Evolutionary conservation across 371 early-diverging fungal species (phyloP), one percentile per base, ranked within the genome.

Genomic region (Zychaea mexicana): DNA sequence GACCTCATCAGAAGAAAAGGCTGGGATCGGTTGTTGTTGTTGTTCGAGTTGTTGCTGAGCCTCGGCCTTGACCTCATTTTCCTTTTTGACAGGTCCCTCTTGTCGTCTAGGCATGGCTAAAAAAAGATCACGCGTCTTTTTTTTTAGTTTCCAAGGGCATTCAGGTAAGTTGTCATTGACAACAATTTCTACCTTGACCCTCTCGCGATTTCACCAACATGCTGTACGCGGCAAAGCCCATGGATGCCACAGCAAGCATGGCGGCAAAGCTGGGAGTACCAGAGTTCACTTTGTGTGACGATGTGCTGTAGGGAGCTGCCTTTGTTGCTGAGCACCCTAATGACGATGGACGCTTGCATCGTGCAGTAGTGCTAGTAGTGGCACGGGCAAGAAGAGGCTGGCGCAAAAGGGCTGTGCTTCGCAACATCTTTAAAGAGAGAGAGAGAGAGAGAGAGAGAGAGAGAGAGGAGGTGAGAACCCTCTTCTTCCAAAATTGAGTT

Each of bases 201-300:
- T 79, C 73, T 65, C 77, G 60, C 3, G 76, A 74, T 62, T 78
- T 73, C 12, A 78, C 76, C 28, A 82, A 52, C n/a, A 71, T 74
- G 45, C 76, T 76, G 63, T 79, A 83, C 49, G 79, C 79, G 28
- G 79, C 73, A 39, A 77, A 81, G 58, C 79, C 84, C 76, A 83
- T 74, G 7, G 81, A 79, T 3, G 84, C 84, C 24, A 83, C 84
- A 26, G 84, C 84, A 33, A 78, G 60, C 71, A 83, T 75, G 61
- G 84, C 84, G 52, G 80, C 68, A 9, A 76, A 47, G 52, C 73
- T 82, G 39, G 83, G 83, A 3, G 64, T 57, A 42, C 57, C 67
- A 15, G 36, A 36, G 59, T 0, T 33, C 28, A 32, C 33, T n/a
- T 64, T 64, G 54, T 47, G 57, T 13, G 39, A 42, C 27, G 42